These are phyloP conservation scores for Populus hybrid DNA, from an alignment of 441 rosid genomes.

Conservation along the genomic window DNA sequence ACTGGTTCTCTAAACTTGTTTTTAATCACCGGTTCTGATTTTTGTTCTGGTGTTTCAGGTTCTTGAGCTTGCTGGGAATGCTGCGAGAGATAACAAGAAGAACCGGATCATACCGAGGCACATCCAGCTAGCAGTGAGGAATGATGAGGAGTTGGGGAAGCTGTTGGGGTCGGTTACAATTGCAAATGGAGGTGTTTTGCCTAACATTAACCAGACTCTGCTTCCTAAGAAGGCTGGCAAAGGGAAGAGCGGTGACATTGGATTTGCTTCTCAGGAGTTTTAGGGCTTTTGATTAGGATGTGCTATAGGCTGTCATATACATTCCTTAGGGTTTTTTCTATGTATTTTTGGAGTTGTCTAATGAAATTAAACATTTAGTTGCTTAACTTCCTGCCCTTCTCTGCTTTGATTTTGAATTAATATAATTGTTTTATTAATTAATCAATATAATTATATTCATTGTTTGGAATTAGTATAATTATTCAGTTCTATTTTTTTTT, in stretches of 20 bases:
- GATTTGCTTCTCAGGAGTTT: slow-evolving; percentile 39
- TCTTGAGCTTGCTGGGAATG: slow-evolving; percentile 9
- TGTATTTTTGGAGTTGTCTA: background rate
- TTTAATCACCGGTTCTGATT: background rate
- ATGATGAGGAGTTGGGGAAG: slow-evolving; percentile 7
- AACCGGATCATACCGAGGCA: slow-evolving; percentile 9
- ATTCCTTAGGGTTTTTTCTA: background rate
- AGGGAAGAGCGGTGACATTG: slow-evolving; percentile 32
- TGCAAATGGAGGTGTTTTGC: slow-evolving; percentile 35
- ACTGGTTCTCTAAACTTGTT: background rate
- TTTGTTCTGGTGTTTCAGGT: background rate
- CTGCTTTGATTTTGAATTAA: background rate
- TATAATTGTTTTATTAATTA: too few species aligned
- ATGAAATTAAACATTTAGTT: background rate
- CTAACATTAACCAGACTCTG: slow-evolving; percentile 32
- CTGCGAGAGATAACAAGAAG: slow-evolving; percentile 10
- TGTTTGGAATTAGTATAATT: too few species aligned
- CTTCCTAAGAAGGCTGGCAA: slow-evolving; percentile 31
- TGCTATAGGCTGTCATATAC: background rate
- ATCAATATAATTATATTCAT: too few species aligned
- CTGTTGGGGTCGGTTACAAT: slow-evolving; percentile 9
- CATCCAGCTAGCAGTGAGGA: slow-evolving; percentile 8
- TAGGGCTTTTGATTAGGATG: slow-evolving; percentile 3
- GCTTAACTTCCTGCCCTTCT: background rate
- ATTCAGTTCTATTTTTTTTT: too few species aligned